Evolutionary conservation across 768 basidiomycete species (phyloP), one percentile per base, ranked within the genome.

Genomic region (Hygrocybe coccinea): DNA sequence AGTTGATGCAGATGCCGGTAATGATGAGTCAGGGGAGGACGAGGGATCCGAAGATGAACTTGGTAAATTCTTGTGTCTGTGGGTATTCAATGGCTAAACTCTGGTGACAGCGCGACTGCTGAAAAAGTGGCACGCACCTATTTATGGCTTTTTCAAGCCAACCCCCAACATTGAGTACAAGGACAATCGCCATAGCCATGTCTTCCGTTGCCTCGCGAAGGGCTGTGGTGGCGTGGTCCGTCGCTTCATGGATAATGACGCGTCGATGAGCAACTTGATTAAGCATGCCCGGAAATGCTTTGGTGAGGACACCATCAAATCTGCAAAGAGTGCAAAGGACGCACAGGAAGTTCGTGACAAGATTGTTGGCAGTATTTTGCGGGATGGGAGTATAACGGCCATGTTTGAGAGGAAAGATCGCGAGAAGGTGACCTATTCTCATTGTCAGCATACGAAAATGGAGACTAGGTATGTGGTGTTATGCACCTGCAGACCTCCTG

Each of bases 141-240:
- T 71, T 7, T 76, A 76, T 61, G 68, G 62, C 0, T 73, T 74
- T 60, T 76, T 68, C 43, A 37, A 70, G 1, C 64, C 65, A 0
- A 55, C 3, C 0, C 60, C 65, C 2, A 21, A 15, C 0, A 66
- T 71, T 39, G 59, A 56, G 15, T 56, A 66, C 25, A 54, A 62
- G 3, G 46, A 65, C 22, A 60, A 60, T 3, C 55, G 60, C 4
- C 59, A 52, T 12, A 46, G 46, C 17, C 71, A 72, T 49, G 59
- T 43, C 15, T 76, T 73, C 59, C 44, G 53, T n/a, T 73, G 70
- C 22, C 34, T 50, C 9, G 62, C 62, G 5, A 52, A 36, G 2
- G 33, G 56, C 2, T 71, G 71, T 50, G 66, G 58, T 41, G 19
- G 46, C 6, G 25, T 12, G 14, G 56, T 69, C 3, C 39, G 51